Evolutionary conservation across 2,329 filamentous ascomycete species (phyloP).

Genomic region (Colletotrichum tamarilloi): DNA sequence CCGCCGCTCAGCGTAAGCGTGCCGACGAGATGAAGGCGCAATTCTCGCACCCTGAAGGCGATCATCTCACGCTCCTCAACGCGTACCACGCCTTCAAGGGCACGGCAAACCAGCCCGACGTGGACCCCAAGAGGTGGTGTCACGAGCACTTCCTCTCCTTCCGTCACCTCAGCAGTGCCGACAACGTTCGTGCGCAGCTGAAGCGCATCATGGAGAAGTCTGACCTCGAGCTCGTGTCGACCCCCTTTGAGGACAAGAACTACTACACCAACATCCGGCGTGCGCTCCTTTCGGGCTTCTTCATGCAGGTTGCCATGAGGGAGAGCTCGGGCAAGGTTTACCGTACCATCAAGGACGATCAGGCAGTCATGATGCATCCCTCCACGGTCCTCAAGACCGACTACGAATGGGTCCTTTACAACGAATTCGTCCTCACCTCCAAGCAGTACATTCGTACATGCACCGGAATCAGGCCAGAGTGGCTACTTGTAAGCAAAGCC

Average conservation of each 20-base stretch:
- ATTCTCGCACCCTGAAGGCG: slow-evolving; percentile 92
- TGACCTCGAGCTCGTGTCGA: slow-evolving; percentile 86
- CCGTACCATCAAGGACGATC: slow-evolving; percentile 95
- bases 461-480: slow-evolving; percentile 91
- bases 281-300: slow-evolving; percentile 93
- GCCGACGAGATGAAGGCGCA: slow-evolving; percentile 98
- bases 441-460: slow-evolving; percentile 99
- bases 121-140: slow-evolving; percentile 90
- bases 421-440: slow-evolving; percentile 96
- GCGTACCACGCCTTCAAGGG: slow-evolving; percentile 98
- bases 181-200: slow-evolving; percentile 92
- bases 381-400: slow-evolving; percentile 90
- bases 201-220: slow-evolving; percentile 97
- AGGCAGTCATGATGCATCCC: slow-evolving; percentile 92
- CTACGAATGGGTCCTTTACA: slow-evolving; percentile 97
- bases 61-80: slow-evolving; percentile 96
- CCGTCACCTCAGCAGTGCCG: slow-evolving; percentile 88
- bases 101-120: slow-evolving; percentile 70
- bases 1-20: slow-evolving; percentile 84
- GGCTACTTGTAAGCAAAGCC: slow-evolving; percentile 78
- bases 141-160: slow-evolving; percentile 95
- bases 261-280: slow-evolving; percentile 98
- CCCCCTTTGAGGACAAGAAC: slow-evolving; percentile 92
- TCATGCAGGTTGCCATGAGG: slow-evolving; percentile 99
- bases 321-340: slow-evolving; percentile 91